phyloP scores from a whole-genome alignment of 495 filamentous ascomycete species.

The Halenospora varia region DNA sequence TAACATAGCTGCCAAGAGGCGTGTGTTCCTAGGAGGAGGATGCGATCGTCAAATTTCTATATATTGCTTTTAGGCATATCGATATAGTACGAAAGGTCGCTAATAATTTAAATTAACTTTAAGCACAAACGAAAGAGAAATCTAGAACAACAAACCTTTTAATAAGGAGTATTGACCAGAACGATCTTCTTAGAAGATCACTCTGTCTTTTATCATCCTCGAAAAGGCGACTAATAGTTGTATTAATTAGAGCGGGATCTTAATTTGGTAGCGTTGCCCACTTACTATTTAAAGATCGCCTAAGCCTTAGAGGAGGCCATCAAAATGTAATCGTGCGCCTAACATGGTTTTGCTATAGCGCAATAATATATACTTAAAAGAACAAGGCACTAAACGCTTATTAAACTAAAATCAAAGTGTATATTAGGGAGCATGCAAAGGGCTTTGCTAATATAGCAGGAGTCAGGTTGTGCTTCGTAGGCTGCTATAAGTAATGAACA shows the following conservation, averaged over 20 bases:
- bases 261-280: not conserved
- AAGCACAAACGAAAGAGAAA: too few relatives aligned
- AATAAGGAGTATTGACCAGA: conserved; percentile 15
- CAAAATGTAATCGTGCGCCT: conserved; percentile 13
- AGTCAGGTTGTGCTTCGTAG: conserved; percentile 7
- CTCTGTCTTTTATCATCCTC: not conserved
- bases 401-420: conserved; percentile 9
- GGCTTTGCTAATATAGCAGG: conserved; percentile 2
- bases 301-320: conserved; percentile 15
- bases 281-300: conserved; percentile 13
- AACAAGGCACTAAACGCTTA: conserved; percentile 14
- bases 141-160: too few relatives aligned
- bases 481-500: conserved; percentile 2
- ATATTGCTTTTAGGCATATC: conserved; percentile 19
- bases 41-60: conserved; percentile 17
- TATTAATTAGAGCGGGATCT: not conserved
- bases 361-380: conserved; percentile 15
- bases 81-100: conserved; percentile 14
- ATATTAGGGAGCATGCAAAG: conserved; percentile 10
- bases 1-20: conserved; percentile 7
- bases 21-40: conserved; percentile 9
- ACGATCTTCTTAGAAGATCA: conserved; percentile 7
- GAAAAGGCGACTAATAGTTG: not conserved
- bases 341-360: conserved; percentile 12
- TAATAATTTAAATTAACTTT: too few relatives aligned